Evolutionary conservation across 345 rosid species (phyloP), one percentile per base, ranked within the genome.

Genomic region (Heritiera fomes): DNA sequence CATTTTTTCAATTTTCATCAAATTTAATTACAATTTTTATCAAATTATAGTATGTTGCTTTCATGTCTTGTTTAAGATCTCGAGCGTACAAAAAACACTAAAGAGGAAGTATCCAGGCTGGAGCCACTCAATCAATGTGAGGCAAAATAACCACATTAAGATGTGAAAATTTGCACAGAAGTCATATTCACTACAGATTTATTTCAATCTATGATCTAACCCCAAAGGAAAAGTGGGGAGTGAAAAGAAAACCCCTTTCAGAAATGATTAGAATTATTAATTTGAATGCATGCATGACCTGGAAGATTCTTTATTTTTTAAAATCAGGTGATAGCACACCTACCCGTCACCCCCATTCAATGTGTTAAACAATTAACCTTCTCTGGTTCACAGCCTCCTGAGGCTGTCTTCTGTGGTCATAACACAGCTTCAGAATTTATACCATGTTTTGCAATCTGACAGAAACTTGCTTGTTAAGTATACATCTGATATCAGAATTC

Each of bases 221-320:
- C 63, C 30, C 30, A 3, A 53, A 58, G 30, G 59, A 76, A 6
- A 28, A 41, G 56, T 3, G 2, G 8, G 9, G 14, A 11, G 67
- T 23, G 15, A 13, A 43, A 40, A 2, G 12, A 28, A 0, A 20
- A 9, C 7, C 23, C 8, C n/a, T 23, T 6, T 12, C 28, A 13
- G 7, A 70, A 49, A 14, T 18, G 6, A 34, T 75, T 13, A 13
- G 15, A 46, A 46, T 10, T 20, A 40, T 56, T 23, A 28, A 2
- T 61, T 60, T 50, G 49, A 64, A 50, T 76, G 71, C 34, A 18
- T 59, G 20, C 34, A 72, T 60, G 78, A 59, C 63, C 77, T 9
- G 80, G 65, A 70, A 69, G 83, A 75, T 70, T 80, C 83, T 60
- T 23, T 75, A n/a, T 18, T 43, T 46, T 49, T 6, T 17, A 75